Conservation (phyloP, 208 protist genomes). For the Wallacemonas sp. region DNA sequence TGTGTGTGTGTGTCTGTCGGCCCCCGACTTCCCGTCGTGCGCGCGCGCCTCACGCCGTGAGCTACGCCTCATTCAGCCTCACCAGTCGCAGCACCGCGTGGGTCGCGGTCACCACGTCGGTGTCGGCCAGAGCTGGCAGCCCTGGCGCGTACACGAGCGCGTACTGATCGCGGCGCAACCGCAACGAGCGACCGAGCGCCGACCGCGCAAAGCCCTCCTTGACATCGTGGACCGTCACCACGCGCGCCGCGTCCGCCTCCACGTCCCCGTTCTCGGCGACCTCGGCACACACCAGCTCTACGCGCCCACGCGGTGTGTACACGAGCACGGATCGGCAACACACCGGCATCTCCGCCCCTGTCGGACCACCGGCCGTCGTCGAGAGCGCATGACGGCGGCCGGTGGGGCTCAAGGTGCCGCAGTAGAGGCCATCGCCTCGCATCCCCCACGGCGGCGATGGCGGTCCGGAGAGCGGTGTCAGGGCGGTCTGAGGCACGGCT, state of each 20-base stretch:
- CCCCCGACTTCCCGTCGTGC: too few relatives aligned
- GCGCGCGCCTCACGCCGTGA: not conserved
- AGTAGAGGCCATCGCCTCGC: slow-evolving; percentile 4
- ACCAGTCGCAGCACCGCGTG: slow-evolving; percentile 50
- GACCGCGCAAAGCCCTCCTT: slow-evolving; percentile 46
- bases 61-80: slow-evolving; percentile 6
- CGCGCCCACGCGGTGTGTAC: slow-evolving; percentile 39
- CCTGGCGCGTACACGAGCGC: slow-evolving; percentile 42
- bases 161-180: slow-evolving; percentile 28
- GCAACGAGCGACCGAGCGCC: slow-evolving; percentile 47
- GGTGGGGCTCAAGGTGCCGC: too few relatives aligned
- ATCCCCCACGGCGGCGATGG: not conserved
- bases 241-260: too few relatives aligned
- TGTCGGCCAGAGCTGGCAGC: slow-evolving; percentile 28
- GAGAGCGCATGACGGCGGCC: too few relatives aligned
- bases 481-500: too few relatives aligned
- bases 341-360: not conserved
- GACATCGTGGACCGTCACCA: slow-evolving; percentile 48
- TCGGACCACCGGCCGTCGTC: too few relatives aligned
- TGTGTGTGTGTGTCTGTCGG: too few relatives aligned
- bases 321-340: slow-evolving; percentile 38
- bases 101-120: slow-evolving; percentile 18
- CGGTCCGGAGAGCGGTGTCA: too few relatives aligned
- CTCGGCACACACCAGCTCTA: slow-evolving; percentile 40
- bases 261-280: too few relatives aligned